phyloP scores from a whole-genome alignment of 208 protist genomes.

The Acanthamoeba triangularis region DNA sequence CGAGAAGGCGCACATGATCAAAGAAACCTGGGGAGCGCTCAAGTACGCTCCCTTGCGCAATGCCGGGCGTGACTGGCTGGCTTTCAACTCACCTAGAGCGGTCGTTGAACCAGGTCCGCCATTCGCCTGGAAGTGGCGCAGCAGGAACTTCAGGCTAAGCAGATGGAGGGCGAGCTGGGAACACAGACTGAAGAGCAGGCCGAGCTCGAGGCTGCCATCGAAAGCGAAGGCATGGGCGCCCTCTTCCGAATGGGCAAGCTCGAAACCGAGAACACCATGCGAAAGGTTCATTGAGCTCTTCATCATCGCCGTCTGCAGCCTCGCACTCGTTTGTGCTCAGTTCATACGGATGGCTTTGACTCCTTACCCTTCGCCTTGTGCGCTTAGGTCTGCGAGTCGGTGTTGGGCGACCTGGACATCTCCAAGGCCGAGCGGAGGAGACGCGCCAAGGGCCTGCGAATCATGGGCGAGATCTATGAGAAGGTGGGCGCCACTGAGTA shows the following conservation, averaged over 20 bases:
- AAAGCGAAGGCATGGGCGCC: constrained; percentile 69
- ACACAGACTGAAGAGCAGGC: constrained; percentile 64
- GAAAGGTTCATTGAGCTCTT: neutral
- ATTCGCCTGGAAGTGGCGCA: constrained; percentile 57
- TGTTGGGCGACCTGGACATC: constrained; percentile 74
- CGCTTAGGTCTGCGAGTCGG: constrained; percentile 44
- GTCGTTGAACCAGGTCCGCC: neutral
- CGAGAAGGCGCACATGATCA: constrained; percentile 60
- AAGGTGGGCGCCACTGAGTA: constrained; percentile 50
- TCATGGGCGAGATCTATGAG: constrained; percentile 74
- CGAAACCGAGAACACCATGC: constrained; percentile 64
- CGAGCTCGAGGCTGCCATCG: constrained; percentile 36
- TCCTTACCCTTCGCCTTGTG: too few species aligned
- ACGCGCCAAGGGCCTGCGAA: constrained; percentile 40
- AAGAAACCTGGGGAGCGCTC: constrained; percentile 49
- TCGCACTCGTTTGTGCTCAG: too few species aligned
- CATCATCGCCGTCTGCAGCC: too few species aligned
- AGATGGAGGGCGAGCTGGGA: constrained; percentile 32
- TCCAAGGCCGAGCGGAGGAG: constrained; percentile 11
- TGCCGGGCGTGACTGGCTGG: too few species aligned
- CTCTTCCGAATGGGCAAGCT: constrained; percentile 76
- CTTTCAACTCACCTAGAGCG: neutral
- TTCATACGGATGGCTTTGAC: too few species aligned
- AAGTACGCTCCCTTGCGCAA: constrained; percentile 21
- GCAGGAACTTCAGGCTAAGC: constrained; percentile 60